Evolutionary conservation across 23 red algal genomes (phyloP).

Genomic region (Cyanidioschyzon merolae): DNA sequence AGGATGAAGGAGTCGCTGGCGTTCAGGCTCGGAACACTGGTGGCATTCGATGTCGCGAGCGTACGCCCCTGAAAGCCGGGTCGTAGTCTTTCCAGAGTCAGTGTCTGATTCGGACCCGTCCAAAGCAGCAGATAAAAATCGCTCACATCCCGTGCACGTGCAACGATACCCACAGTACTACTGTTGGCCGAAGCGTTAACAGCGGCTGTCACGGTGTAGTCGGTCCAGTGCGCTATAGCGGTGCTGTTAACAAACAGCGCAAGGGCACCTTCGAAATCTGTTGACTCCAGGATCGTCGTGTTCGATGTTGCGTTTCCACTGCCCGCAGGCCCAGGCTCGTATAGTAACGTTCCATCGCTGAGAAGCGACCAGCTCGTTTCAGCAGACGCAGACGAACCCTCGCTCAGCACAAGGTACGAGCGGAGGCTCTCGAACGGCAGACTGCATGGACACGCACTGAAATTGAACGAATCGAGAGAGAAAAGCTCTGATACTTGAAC

Average conservation of each 20-base stretch:
- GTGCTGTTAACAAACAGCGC: not conserved
- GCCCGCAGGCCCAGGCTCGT: not conserved
- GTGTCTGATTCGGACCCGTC: not conserved
- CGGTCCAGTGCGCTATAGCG: not conserved
- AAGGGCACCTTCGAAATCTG: not conserved
- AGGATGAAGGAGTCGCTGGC: not conserved
- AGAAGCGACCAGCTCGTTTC: not conserved
- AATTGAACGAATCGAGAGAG: not conserved
- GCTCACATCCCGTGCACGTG: not conserved
- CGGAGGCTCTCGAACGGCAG: not conserved
- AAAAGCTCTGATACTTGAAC: not conserved
- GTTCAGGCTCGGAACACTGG: not conserved
- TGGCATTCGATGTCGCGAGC: not conserved
- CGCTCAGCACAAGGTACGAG: not conserved
- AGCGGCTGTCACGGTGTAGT: not conserved
- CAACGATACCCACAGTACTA: not conserved
- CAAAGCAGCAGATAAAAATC: conserved; percentile 10
- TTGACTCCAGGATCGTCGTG: not conserved
- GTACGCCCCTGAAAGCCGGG: not conserved
- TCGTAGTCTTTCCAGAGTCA: not conserved
- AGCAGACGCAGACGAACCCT: not conserved
- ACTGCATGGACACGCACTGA: not conserved
- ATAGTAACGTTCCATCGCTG: not conserved
- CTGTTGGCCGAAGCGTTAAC: not conserved
- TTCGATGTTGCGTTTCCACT: not conserved